phyloP scores from a whole-genome alignment of 208 protist genomes.

The Leishmania tropica region DNA sequence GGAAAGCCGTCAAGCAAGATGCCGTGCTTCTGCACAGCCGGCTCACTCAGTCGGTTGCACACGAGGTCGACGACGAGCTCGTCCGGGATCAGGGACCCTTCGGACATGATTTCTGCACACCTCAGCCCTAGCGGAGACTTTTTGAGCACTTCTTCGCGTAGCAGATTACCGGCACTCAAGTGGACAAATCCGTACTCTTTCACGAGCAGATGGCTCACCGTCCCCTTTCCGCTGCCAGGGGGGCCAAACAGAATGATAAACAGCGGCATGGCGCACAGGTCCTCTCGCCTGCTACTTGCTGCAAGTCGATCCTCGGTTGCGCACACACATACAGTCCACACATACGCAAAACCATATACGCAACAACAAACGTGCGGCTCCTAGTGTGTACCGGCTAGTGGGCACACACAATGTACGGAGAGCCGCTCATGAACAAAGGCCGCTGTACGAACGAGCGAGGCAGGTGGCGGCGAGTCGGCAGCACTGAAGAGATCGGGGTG shows the following conservation, averaged over 20 bases:
- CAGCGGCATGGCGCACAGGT: slow-evolving; percentile 41
- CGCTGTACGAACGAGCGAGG: not conserved
- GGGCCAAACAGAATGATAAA: slow-evolving; percentile 79
- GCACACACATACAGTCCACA: not conserved
- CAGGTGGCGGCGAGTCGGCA: not conserved
- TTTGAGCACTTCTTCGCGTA: slow-evolving; percentile 86
- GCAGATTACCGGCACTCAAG: slow-evolving; percentile 90
- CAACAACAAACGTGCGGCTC: not conserved
- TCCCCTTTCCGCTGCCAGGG: slow-evolving; percentile 82
- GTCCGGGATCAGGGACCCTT: slow-evolving; percentile 86
- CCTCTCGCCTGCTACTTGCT: not conserved
- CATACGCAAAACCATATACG: too few species aligned
- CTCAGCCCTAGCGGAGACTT: slow-evolving; percentile 58
- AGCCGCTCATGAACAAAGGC: not conserved
- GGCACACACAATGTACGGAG: not conserved
- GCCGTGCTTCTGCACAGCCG: slow-evolving; percentile 46
- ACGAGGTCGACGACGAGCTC: slow-evolving; percentile 80
- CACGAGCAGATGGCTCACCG: slow-evolving; percentile 85
- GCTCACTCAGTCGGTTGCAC: slow-evolving; percentile 35
- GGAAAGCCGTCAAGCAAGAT: slow-evolving; percentile 96
- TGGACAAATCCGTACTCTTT: slow-evolving; percentile 83
- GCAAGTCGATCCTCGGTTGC: not conserved
- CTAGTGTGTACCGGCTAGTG: not conserved
- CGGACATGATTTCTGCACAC: slow-evolving; percentile 54
- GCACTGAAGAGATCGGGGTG: too few species aligned